phyloP scores from a whole-genome alignment of 768 basidiomycete genomes.

The Mycena sanguinolenta region DNA sequence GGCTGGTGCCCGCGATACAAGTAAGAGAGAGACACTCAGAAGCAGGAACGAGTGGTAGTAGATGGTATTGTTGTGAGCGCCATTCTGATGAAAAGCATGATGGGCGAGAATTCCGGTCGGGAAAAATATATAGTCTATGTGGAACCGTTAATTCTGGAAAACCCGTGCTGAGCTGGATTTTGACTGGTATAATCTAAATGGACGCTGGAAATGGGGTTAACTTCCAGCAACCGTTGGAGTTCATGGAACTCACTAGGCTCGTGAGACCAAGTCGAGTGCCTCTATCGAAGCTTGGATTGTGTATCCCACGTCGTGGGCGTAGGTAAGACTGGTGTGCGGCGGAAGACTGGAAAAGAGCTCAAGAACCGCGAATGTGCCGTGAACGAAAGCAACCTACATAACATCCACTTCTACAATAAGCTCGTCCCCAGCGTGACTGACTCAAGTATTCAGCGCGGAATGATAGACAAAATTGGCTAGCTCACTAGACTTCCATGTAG shows the following conservation, averaged over 20 bases:
- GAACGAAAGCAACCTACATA: constrained; percentile 7
- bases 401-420: constrained; percentile 36
- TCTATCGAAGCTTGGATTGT: constrained; percentile 34
- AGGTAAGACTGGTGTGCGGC: constrained; percentile 24
- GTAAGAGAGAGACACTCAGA: constrained; percentile 49
- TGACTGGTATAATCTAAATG: constrained; percentile 35
- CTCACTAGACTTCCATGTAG: constrained; percentile 38
- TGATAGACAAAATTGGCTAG: background rate
- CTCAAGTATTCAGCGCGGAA: background rate
- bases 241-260: constrained; percentile 29
- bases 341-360: constrained; percentile 15
- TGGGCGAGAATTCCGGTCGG: constrained; percentile 34
- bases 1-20: constrained; percentile 51
- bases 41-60: constrained; percentile 56
- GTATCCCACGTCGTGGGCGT: constrained; percentile 36
- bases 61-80: constrained; percentile 81
- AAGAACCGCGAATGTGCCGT: background rate
- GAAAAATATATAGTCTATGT: background rate
- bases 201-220: constrained; percentile 21
- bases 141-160: background rate
- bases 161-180: constrained; percentile 31
- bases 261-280: constrained; percentile 36
- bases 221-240: background rate
- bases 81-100: constrained; percentile 86
- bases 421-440: constrained; percentile 37